Base-by-base conservation (phyloP, 257 asterid genomes). In the Gentiana straminea region DNA sequence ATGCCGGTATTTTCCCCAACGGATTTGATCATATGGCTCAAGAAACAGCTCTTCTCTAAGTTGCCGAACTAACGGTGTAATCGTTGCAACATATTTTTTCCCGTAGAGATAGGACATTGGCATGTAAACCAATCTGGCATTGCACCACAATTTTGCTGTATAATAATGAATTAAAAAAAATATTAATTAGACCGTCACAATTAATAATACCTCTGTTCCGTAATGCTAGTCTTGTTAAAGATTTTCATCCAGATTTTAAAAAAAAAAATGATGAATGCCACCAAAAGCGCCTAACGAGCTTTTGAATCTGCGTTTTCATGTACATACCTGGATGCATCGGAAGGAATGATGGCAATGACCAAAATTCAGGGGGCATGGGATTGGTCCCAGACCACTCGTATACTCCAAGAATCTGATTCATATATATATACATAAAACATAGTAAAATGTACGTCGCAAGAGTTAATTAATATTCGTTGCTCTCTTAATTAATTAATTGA, bases 341-440 rank as follows among this genome's bases (percentile, higher is more conserved):
- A 64, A 64, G 63, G 34, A 48, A 58, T 8, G 69, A 56, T n/a
- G 69, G 69, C 13, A 64, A 62, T 35, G 57, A 39, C 69, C 69
- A 64, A 50, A 64, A 64, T 13, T 64, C 69, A 41, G 63, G 69
- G 4, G 69, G 69, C 69, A 64, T 64, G 5, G 69, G 69, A 54
- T 64, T 64, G 38, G 63, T 49, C 2, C 69, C 69, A 2, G 57
- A 43, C 59, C 47, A 55, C 4, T 55, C 59, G 10, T 55, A 55
- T 1, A 55, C 48, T 2, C 59, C 59, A 55, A 55, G 59, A 0
- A 55, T 36, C 59, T 55, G 35, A 35, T 10, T 34, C 32, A 35
- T 8, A 39, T 4, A 4, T 39, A 39, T 39, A 3, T 3, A 32
- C 13, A 5, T 34, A 13, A 37, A 35, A 8, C 64, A 9, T 52